Evolutionary conservation across 495 filamentous ascomycete species (phyloP).

Genomic region (Xylaria bambusicola): DNA sequence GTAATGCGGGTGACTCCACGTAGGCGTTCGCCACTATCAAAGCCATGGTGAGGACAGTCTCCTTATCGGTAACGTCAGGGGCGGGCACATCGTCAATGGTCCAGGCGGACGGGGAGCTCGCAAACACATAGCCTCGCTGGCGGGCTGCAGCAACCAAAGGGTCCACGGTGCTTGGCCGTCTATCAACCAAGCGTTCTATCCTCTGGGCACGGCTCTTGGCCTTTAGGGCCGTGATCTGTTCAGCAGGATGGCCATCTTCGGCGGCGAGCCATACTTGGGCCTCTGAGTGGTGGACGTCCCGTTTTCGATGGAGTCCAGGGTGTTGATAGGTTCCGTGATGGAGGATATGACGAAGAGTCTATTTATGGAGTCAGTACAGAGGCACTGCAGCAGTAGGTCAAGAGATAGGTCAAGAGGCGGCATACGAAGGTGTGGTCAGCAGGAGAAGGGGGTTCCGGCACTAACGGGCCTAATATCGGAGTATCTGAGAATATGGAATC

Average conservation of each 20-base stretch:
- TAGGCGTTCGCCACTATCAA: slow-evolving; percentile 89
- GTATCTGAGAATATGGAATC: slow-evolving; percentile 36
- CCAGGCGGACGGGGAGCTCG: slow-evolving; percentile 73
- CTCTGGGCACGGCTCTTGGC: slow-evolving; percentile 59
- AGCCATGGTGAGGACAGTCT: slow-evolving; percentile 80
- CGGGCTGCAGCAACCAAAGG: slow-evolving; percentile 69
- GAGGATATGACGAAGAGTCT: slow-evolving; percentile 87
- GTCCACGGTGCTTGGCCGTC: slow-evolving; percentile 73
- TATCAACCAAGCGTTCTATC: slow-evolving; percentile 81
- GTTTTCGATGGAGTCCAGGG: slow-evolving; percentile 70
- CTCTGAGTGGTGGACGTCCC: slow-evolving; percentile 65
- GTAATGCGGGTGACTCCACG: slow-evolving; percentile 65
- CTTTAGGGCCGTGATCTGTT: slow-evolving; percentile 50
- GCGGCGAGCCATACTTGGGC: slow-evolving; percentile 64
- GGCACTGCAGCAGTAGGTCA: background rate
- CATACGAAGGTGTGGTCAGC: slow-evolving; percentile 55
- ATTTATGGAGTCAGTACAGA: slow-evolving; percentile 14
- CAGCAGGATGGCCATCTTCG: slow-evolving; percentile 60
- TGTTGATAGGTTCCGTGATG: slow-evolving; percentile 80
- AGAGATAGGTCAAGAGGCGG: slow-evolving; percentile 4
- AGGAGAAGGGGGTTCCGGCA: slow-evolving; percentile 41
- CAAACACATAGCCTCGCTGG: slow-evolving; percentile 59
- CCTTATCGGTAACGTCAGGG: slow-evolving; percentile 84
- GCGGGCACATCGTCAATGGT: slow-evolving; percentile 74
- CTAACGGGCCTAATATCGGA: slow-evolving; percentile 34